phyloP scores from a whole-genome alignment of 805 yeast genomes.

The Metschnikowia vanudenii region DNA sequence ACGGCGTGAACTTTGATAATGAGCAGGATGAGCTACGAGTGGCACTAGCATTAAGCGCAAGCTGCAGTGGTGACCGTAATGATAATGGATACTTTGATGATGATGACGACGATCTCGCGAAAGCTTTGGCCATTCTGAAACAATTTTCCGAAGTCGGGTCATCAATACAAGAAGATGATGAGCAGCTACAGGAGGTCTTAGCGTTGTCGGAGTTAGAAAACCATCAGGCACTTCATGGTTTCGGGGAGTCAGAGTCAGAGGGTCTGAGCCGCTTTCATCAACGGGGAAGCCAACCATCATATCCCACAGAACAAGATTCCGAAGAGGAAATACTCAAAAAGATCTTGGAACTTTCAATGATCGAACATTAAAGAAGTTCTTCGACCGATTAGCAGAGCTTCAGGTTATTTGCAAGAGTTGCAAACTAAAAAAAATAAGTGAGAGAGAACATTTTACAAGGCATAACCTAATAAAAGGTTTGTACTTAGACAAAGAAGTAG shows the following conservation, averaged over 20 bases:
- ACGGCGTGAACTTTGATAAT: constrained; percentile 39
- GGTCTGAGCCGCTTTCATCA: constrained; percentile 8
- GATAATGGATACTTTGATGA: constrained; percentile 10
- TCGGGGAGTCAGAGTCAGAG: neutral
- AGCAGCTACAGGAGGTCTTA: constrained; percentile 9
- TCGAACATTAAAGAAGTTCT: constrained; percentile 13
- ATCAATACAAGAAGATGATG: constrained; percentile 1
- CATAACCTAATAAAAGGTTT: too few relatives aligned
- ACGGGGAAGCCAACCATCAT: neutral
- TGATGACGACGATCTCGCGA: constrained; percentile 29
- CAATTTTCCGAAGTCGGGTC: neutral
- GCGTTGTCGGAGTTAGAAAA: constrained; percentile 9
- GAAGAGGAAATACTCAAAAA: constrained; percentile 22
- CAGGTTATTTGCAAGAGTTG: too few relatives aligned
- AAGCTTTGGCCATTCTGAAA: constrained; percentile 13
- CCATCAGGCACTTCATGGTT: constrained; percentile 13
- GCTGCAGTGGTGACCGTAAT: constrained; percentile 9
- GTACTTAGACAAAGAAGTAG: too few relatives aligned
- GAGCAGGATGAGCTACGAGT: constrained; percentile 28
- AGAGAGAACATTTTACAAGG: too few relatives aligned
- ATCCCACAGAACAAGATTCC: constrained; percentile 1
- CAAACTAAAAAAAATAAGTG: too few relatives aligned
- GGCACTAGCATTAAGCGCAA: constrained; percentile 26
- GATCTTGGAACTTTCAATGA: constrained; percentile 21
- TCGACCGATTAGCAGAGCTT: too few relatives aligned